Conservation (phyloP, 2,329 filamentous ascomycete genomes). For the Alternaria sp. region DNA sequence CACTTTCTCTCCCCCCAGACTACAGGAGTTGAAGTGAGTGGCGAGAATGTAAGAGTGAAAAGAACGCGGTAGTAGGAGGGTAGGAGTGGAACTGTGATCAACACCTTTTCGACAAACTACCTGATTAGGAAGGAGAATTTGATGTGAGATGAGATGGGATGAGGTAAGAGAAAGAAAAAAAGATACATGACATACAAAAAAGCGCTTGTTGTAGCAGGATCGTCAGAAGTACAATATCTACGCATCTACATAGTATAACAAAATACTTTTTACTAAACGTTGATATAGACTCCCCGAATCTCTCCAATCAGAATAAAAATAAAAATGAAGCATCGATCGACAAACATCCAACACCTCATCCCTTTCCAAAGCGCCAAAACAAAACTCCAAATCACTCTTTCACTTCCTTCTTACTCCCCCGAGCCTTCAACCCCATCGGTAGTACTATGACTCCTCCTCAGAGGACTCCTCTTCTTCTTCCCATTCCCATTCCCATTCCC, state of each 20-base stretch:
- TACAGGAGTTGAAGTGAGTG: not conserved
- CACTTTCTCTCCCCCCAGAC: too few species aligned
- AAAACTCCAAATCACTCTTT: not conserved
- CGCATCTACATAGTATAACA: too few species aligned
- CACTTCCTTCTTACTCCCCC: not conserved
- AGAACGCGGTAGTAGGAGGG: not conserved
- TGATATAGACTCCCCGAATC: too few species aligned
- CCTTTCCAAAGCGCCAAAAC: too few species aligned
- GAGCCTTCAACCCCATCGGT: conserved; percentile 23
- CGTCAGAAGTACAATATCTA: too few species aligned
- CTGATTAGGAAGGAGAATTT: not conserved
- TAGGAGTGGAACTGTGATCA: not conserved
- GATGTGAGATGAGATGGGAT: not conserved
- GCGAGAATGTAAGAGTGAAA: not conserved
- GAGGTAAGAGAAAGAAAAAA: too few species aligned
- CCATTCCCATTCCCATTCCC: conserved; percentile 20
- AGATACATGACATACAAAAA: too few species aligned
- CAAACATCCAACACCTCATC: too few species aligned
- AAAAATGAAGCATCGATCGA: too few species aligned
- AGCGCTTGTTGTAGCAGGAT: too few species aligned
- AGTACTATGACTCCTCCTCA: conserved; percentile 46
- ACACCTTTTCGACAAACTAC: not conserved
- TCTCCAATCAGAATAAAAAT: too few species aligned
- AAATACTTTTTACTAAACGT: too few species aligned
- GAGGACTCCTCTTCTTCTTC: conserved; percentile 42